Evolutionary conservation across 768 basidiomycete genomes (phyloP), one percentile per base, ranked within the genome.

Genomic region (Grammothele lineata): DNA sequence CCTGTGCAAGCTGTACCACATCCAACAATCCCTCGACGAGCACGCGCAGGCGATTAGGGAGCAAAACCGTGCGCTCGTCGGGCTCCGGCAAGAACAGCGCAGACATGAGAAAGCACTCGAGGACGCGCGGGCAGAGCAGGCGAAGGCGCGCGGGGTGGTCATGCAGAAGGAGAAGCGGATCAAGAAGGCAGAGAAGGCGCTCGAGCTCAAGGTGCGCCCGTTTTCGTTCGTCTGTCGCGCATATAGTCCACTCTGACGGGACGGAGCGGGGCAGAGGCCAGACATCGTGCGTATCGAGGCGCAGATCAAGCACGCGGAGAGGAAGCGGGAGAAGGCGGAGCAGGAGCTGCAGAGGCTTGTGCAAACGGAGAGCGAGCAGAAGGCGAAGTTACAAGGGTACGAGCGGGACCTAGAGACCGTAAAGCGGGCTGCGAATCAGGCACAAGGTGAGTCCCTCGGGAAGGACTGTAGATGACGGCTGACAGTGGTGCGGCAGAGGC

Each of bases 1-100:
- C 3, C 72, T 98, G 14, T 93, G 88, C 74, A 90, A 87, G 61
- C 68, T 99, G 5, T 97, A 78, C 61, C 91, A 95, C 64, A 88
- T 98, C 47, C 88, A 95, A 62, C 73, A 85, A 55, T 79, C 80
- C 5, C 87, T 98, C 27, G 82, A 87, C 56, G 71, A 70, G 37
- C 87, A 91, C 48, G 78, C 83, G 1, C 70, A 73, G 18, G 74
- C 78, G 38, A 87, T 98, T 48, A 76, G 81, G 37, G 73, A 72
- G 44, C 85, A 87, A 60, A 92, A 87, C 60, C 80, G 79, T 40
- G 77, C 83, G 11, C 73, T 98, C 15, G 70, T 71, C 1, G 80
- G 76, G 2, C 68, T 92, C 23, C 75, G 87, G 15, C 73, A 77
- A 45, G 83, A 89, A 47, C 87, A 91, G 59, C 74, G 73, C 17